Percentiles rank a stretch among this genome's conserved stretches.
phyloP scores from a whole-genome alignment of 257 asterid genomes.

The Gentiana straminea region DNA sequence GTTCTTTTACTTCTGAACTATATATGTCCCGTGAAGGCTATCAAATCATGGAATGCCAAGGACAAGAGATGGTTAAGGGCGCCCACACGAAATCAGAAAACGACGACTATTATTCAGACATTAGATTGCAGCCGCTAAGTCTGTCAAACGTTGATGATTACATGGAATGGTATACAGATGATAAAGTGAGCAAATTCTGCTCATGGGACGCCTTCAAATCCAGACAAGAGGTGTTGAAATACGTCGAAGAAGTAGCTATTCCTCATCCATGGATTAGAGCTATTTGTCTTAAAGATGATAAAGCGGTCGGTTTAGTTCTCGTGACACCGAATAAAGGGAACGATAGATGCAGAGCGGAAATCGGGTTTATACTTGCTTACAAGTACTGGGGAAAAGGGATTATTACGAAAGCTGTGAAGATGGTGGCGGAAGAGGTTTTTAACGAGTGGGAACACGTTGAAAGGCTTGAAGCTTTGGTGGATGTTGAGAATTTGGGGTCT shows the following conservation, averaged over 20 bases:
- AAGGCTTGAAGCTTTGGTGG: conserved; percentile 74
- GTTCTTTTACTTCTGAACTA: no score
- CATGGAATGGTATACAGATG: conserved; percentile 43
- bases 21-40: no score
- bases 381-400: conserved; percentile 79
- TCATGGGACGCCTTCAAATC: conserved; percentile 47
- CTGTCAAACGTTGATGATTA: conserved; percentile 48
- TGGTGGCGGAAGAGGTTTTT: conserved; percentile 49
- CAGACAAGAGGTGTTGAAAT: conserved; percentile 29
- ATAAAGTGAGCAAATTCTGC: conserved; percentile 52
- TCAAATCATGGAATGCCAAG: no score
- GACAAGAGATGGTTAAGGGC: no score
- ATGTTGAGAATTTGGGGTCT: conserved; percentile 55
- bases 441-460: conserved; percentile 61
- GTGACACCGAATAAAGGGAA: conserved; percentile 30
- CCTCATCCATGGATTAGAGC: conserved; percentile 48
- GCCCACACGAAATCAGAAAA: no score
- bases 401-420: conserved; percentile 57
- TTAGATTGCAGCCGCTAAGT: conserved; percentile 40
- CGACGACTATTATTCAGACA: conserved; percentile 13
- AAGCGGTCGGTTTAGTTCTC: conserved; percentile 37
- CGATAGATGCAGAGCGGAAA: conserved; percentile 47
- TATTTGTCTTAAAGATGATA: conserved; percentile 37
- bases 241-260: conserved; percentile 16
- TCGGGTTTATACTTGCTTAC: conserved; percentile 56